A percentile compares a stretch with the other conserved stretches of the same genome.
phyloP scores from a whole-genome alignment of 768 basidiomycete species.

The Favolaschia claudopus region DNA sequence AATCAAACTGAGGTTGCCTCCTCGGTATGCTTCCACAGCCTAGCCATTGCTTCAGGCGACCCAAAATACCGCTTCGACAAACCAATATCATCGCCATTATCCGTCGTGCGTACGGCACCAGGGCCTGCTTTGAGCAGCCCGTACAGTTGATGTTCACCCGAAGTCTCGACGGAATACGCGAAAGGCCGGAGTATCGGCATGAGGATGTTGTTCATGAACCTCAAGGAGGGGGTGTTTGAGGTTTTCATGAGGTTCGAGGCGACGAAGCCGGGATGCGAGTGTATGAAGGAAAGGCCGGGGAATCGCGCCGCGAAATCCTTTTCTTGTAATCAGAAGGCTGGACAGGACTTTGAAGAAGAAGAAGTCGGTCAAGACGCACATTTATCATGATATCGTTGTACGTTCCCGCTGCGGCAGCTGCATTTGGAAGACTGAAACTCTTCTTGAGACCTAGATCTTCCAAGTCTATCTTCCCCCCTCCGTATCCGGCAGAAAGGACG shows the following conservation, averaged over 20 bases:
- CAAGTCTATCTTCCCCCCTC: conserved; percentile 45
- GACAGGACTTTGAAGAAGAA: not conserved
- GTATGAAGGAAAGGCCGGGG: conserved; percentile 45
- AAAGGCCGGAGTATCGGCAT: conserved; percentile 6
- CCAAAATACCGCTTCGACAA: conserved; percentile 10
- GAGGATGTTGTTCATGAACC: not conserved
- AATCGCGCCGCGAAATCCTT: conserved; percentile 42
- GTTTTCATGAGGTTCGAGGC: conserved; percentile 1
- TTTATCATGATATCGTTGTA: conserved; percentile 64
- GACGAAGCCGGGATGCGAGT: conserved; percentile 35
- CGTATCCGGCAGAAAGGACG: conserved; percentile 45
- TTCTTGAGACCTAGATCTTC: conserved; percentile 62
- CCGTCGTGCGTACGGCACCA: conserved; percentile 13
- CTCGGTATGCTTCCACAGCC: conserved; percentile 25
- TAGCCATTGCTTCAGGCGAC: conserved; percentile 7
- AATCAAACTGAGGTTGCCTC: conserved; percentile 7
- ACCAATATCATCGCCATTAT: conserved; percentile 17
- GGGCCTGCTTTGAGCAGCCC: conserved; percentile 12
- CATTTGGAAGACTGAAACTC: conserved; percentile 42
- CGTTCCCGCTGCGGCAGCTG: conserved; percentile 44
- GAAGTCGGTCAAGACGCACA: conserved; percentile 40
- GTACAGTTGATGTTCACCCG: conserved; percentile 20
- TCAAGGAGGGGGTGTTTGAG: conserved; percentile 1
- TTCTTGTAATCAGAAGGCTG: not conserved
- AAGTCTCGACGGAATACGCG: conserved; percentile 9